Evolutionary conservation across 148 eudicot genomes (phyloP), one percentile per base, ranked within the genome.

Genomic region (Arctostaphylos glauca): DNA sequence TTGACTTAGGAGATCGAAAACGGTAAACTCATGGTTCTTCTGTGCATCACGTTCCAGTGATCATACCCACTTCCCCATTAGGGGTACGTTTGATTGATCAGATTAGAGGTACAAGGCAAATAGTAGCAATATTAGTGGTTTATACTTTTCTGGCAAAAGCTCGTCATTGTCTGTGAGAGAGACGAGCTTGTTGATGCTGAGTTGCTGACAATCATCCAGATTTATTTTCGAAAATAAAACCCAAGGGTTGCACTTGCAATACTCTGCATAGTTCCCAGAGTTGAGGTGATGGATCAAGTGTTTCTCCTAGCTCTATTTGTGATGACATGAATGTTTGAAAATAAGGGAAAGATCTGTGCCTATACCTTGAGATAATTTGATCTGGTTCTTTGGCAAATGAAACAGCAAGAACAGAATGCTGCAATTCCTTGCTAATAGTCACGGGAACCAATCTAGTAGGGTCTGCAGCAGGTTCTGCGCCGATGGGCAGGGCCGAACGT

Each of bases 391-490:
- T 96, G 59, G 99, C 99, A 85, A 74, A 96, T 81, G 99, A 96
- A 82, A 96, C 98, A 12, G 95, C 99, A 47, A 94, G 91, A 80
- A 96, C 93, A 70, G 85, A 83, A 92, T 94, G 98, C 56, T 88
- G 91, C 91, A 96, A 86, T 68, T 96, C 99, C 68, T 87, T 88
- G 87, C 88, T 91, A 48, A 90, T 91, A 81, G 82, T 94, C 38
- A 94, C 97, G 38, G 88, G 92, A 86, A 88, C 92, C 90, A 94
- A 87, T 85, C 99, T 88, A 67, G 90, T 91, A 16, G 93, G 99
- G 75, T 94, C 98, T 2, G 99, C 95, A 81, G 93, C 89, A 83
- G 98, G 99, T 87, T 94, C 93, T 46, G 99, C 99, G 54, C 99
- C 99, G 84, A 90, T 93, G 16, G 99, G 99, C 84, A 96, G 84